A percentile compares a stretch with the other conserved stretches of the same genome.
Conservation (phyloP, 2,329 filamentous ascomycete genomes). For the Helotiales sp. region DNA sequence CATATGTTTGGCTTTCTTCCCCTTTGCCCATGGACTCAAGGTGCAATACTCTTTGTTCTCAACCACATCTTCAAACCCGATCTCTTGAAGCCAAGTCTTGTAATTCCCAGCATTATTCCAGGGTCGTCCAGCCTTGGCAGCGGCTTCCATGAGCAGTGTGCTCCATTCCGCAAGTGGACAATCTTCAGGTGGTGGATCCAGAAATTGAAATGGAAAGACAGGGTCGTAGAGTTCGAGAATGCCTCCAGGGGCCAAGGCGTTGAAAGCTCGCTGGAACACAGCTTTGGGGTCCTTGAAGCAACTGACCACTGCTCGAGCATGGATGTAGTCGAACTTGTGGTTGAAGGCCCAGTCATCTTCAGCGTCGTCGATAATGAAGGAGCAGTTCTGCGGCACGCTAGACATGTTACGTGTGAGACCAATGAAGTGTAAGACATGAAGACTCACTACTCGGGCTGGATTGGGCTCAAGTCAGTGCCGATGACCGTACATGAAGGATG, state of each 20-base stretch:
- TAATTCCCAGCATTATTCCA: constrained; percentile 26
- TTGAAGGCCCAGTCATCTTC: constrained; percentile 47
- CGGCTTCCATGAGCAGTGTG: constrained; percentile 3
- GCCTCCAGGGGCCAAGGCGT: constrained; percentile 19
- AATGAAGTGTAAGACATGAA: background rate
- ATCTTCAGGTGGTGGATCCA: background rate
- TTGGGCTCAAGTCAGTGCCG: constrained; percentile 65
- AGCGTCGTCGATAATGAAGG: constrained; percentile 64
- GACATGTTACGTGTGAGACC: background rate
- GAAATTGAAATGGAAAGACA: constrained; percentile 8
- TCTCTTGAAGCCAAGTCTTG: constrained; percentile 31
- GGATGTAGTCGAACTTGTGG: constrained; percentile 59
- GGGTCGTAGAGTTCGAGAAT: constrained; percentile 19
- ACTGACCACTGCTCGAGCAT: constrained; percentile 42
- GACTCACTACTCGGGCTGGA: constrained; percentile 49
- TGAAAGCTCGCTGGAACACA: constrained; percentile 10
- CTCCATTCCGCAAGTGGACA: constrained; percentile 1
- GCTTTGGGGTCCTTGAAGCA: constrained; percentile 18
- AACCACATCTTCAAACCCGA: constrained; percentile 29
- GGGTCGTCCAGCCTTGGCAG: constrained; percentile 20
- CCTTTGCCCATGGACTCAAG: constrained; percentile 29
- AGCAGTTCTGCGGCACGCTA: constrained; percentile 57
- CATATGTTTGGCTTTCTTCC: constrained; percentile 26
- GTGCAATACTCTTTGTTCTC: constrained; percentile 32
- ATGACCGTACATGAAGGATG: constrained; percentile 25